These are phyloP conservation scores for Rosa hybrid DNA, from an alignment of 331 rosid species.

Conservation along the genomic window DNA sequence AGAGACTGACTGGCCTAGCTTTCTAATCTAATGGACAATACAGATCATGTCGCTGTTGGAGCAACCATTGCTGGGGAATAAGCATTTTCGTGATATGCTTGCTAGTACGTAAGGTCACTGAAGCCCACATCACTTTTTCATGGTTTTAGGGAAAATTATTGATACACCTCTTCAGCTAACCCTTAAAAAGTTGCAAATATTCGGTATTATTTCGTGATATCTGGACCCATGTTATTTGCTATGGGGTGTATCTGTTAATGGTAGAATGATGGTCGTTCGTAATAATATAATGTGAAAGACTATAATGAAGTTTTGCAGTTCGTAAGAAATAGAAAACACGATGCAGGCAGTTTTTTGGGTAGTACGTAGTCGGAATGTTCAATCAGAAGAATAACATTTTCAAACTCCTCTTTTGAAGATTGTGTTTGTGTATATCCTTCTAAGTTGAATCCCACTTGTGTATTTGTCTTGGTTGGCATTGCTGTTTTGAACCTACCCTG, in stretches of 20 bases:
- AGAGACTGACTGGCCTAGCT: background rate
- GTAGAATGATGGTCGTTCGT: background rate
- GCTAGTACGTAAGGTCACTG: background rate
- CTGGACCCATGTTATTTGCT: background rate
- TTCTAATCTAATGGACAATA: background rate
- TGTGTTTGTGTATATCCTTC: background rate
- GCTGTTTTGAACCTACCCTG: conserved; percentile 14
- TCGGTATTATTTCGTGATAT: background rate
- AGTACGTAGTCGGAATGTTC: background rate
- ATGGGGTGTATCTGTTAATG: background rate
- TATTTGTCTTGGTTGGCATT: background rate
- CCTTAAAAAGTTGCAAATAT: background rate
- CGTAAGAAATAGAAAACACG: too few species aligned
- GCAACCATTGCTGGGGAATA: background rate
- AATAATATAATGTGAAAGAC: background rate
- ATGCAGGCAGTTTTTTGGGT: background rate
- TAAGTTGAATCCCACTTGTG: background rate
- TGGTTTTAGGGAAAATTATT: background rate
- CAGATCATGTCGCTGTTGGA: background rate
- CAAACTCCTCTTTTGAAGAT: background rate
- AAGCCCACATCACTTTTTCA: background rate
- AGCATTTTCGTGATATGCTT: background rate
- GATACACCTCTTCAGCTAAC: background rate
- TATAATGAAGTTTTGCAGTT: background rate
- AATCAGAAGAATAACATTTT: background rate